Evolutionary conservation across 108 stramenopile genomes (phyloP).

Genomic region (Nitzschia palea): DNA sequence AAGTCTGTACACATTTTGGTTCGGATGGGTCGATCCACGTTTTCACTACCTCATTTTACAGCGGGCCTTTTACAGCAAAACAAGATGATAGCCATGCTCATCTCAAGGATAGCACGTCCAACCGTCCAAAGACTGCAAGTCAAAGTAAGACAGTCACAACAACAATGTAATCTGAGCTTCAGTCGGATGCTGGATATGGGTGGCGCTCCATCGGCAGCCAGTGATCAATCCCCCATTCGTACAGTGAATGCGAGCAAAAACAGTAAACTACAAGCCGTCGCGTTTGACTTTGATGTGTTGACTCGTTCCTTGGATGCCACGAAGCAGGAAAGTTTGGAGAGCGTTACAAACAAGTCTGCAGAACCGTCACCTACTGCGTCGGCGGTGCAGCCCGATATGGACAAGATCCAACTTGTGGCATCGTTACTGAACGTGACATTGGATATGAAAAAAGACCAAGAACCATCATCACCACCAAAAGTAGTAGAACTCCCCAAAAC

Average conservation of each 20-base stretch:
- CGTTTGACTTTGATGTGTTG: slow-evolving; percentile 79
- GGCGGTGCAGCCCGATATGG: slow-evolving; percentile 18
- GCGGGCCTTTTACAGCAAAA: too few relatives aligned
- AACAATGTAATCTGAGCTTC: not conserved
- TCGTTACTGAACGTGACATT: slow-evolving; percentile 45
- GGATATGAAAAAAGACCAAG: not conserved
- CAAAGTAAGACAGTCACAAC: not conserved
- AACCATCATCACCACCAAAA: slow-evolving; percentile 9
- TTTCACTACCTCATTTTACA: too few relatives aligned
- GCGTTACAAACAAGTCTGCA: slow-evolving; percentile 10
- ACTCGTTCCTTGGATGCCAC: slow-evolving; percentile 32
- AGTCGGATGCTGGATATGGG: slow-evolving; percentile 82
- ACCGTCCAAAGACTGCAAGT: too few relatives aligned
- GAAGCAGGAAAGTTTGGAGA: slow-evolving; percentile 33
- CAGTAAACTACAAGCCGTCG: slow-evolving; percentile 73
- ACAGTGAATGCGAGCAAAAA: slow-evolving; percentile 70
- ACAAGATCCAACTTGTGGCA: slow-evolving; percentile 40
- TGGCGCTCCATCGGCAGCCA: slow-evolving; percentile 45
- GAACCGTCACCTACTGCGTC: slow-evolving; percentile 4
- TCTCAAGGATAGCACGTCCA: too few relatives aligned
- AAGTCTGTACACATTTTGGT: too few relatives aligned
- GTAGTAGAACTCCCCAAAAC: slow-evolving; percentile 1
- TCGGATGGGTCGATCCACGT: too few relatives aligned
- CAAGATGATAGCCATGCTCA: too few relatives aligned
- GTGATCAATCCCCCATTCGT: slow-evolving; percentile 31